These are phyloP conservation scores for Gossypium rotundifolium DNA, from an alignment of 345 rosid genomes.

Conservation along the genomic window DNA sequence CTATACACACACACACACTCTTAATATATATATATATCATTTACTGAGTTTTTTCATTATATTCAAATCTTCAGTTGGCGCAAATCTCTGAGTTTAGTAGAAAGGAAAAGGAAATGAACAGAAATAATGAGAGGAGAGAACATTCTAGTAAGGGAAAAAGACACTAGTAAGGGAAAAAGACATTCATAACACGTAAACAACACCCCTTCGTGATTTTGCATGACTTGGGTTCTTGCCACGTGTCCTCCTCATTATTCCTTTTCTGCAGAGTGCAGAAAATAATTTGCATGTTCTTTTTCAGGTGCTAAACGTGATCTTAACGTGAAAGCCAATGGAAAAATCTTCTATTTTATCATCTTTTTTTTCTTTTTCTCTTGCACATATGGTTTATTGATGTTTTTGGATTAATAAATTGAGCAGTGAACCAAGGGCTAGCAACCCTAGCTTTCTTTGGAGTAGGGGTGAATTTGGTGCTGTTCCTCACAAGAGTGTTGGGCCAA, in stretches of 20 bases:
- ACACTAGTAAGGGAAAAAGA: constrained; percentile 8
- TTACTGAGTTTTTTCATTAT: neutral
- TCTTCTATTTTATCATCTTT: neutral
- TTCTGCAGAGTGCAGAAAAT: too few relatives aligned
- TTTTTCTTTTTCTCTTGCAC: neutral
- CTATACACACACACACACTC: neutral
- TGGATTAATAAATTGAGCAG: constrained; percentile 27
- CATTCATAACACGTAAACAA: constrained; percentile 27
- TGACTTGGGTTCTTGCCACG: constrained; percentile 29
- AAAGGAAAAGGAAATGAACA: neutral
- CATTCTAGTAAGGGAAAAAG: constrained; percentile 17
- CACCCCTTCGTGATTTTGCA: neutral
- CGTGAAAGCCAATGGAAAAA: neutral
- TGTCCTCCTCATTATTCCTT: neutral
- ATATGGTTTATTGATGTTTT: neutral
- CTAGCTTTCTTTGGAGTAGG: constrained; percentile 98
- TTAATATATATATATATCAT: neutral
- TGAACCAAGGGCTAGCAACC: constrained; percentile 96
- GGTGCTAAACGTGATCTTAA: neutral
- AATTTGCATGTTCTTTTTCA: too few relatives aligned
- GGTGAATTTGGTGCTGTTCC: constrained; percentile 87
- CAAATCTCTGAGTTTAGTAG: too few relatives aligned
- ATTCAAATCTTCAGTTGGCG: too few relatives aligned
- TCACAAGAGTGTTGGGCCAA: constrained; percentile 92
- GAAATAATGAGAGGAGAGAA: neutral